Percentiles rank a stretch among this genome's conserved stretches.
Conservation (phyloP, 2,329 filamentous ascomycete genomes). For the Gaeumannomyces sp. region DNA sequence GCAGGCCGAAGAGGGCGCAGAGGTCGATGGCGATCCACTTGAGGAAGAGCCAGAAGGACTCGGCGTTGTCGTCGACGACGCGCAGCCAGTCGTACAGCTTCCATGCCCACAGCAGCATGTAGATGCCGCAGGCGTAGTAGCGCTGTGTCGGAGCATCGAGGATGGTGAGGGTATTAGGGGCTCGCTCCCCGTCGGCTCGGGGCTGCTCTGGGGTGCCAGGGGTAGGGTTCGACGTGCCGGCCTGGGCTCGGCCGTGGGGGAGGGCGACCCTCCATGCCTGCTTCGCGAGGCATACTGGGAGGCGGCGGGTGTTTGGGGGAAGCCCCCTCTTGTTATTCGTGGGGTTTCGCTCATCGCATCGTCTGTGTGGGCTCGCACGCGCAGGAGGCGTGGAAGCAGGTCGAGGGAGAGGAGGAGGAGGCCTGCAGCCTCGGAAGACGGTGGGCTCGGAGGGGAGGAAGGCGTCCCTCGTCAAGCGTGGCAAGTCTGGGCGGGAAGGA, state of each 20-base stretch:
- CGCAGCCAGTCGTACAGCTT: constrained; percentile 80
- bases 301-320: constrained; percentile 20
- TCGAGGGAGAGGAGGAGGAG: background rate
- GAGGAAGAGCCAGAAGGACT: constrained; percentile 83
- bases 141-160: constrained; percentile 89
- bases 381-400: background rate
- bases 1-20: constrained; percentile 78
- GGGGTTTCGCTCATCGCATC: constrained; percentile 23
- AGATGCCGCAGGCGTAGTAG: constrained; percentile 78
- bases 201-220: constrained; percentile 38
- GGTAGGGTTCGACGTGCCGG: constrained; percentile 28
- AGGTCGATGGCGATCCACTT: constrained; percentile 92
- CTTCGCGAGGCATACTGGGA: constrained; percentile 14
- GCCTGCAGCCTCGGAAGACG: background rate
- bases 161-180: constrained; percentile 77
- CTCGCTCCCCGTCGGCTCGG: constrained; percentile 24
- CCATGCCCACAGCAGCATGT: constrained; percentile 70
- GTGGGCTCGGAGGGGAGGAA: background rate
- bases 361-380: background rate
- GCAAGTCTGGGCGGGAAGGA: background rate
- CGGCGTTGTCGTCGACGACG: constrained; percentile 65
- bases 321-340: constrained; percentile 20
- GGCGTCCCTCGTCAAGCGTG: too few species aligned
- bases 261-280: constrained; percentile 14
- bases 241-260: constrained; percentile 2